These are phyloP conservation scores for Uronychia setigera DNA, from an alignment of 73 alveolate genomes.

Conservation along the genomic window DNA sequence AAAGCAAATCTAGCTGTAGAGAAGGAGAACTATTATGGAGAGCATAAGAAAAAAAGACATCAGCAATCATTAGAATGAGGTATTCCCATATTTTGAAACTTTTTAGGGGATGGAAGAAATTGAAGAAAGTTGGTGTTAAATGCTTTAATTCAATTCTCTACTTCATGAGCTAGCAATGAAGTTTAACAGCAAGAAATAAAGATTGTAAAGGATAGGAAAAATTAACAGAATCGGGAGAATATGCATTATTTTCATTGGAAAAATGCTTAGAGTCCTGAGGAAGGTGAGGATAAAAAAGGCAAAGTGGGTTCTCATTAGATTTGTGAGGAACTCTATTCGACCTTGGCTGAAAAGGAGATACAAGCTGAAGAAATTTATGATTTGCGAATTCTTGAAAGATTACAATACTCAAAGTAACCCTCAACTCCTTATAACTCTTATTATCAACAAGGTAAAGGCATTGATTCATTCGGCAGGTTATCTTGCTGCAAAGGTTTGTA, in stretches of 20 bases:
- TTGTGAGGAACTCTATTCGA: not conserved
- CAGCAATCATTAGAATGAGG: not conserved
- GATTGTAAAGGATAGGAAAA: not conserved
- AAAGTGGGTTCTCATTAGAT: not conserved
- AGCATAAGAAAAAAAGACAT: not conserved
- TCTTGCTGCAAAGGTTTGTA: not conserved
- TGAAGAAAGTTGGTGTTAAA: not conserved
- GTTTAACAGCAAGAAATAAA: not conserved
- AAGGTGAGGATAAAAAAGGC: not conserved
- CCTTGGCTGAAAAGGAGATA: not conserved
- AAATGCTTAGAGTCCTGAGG: not conserved
- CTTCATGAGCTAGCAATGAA: not conserved
- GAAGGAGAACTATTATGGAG: not conserved
- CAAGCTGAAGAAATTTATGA: not conserved
- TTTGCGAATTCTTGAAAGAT: not conserved
- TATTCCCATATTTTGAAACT: not conserved
- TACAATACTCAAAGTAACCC: not conserved
- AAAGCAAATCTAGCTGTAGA: not conserved
- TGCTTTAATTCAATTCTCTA: not conserved
- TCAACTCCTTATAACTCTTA: not conserved
- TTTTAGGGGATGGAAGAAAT: not conserved
- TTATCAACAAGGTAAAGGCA: not conserved
- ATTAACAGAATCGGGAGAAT: not conserved
- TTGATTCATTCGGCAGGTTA: not conserved
- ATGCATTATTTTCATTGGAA: not conserved